Base-by-base conservation (phyloP, 179 eudicot genomes). In the Silene noctiflora region DNA sequence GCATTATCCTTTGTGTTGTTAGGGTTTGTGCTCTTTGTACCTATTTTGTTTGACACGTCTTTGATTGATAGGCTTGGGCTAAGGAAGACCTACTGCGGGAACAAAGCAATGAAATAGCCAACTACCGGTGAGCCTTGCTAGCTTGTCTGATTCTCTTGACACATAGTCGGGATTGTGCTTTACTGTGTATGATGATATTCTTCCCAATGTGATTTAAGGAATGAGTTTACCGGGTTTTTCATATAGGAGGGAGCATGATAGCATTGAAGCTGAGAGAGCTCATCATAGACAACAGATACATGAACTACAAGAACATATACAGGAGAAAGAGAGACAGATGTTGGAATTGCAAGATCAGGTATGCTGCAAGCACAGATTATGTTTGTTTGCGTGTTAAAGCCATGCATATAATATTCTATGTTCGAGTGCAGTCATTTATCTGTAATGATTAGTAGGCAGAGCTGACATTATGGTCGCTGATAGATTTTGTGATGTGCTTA, bases 311-410 rank as follows among this genome's bases (percentile, higher is more conserved):
- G 99, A 91, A 74, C 98, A 90, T 80, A 70, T 90, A 73, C 97
- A 91, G 74, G 99, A 91, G 46, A 96, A 94, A 80, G 98, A 96
- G 72, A 84, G 90, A 75, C 97, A 88, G 81, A 76, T 90, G 71
- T 70, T 91, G 81, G 99, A 96, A 82, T 80, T 96, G 86, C 96
- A 94, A 88, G 99, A 96, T 78, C 99, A 94, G 98, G 99, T 96
- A 22, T 75, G 80, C 79, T 39, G 68, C 69, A 16, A n/a, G 65
- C 61, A 53, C 17, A 42, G 53, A 64, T 78, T 35, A 58, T 58
- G 39, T 35, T 35, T 6, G 42, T 73, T 33, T 42, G 11, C 56
- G 16, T 66, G 1, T 44, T 21, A 42, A 31, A 46, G 29, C 19
- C 20, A 73, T 17, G 64, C 19, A 39, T 13, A 39, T 21, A 2